Percentiles rank a stretch among this genome's conserved stretches.
phyloP scores from a whole-genome alignment of 2,329 filamentous ascomycete species.

The Dactylonectria estremocensis region DNA sequence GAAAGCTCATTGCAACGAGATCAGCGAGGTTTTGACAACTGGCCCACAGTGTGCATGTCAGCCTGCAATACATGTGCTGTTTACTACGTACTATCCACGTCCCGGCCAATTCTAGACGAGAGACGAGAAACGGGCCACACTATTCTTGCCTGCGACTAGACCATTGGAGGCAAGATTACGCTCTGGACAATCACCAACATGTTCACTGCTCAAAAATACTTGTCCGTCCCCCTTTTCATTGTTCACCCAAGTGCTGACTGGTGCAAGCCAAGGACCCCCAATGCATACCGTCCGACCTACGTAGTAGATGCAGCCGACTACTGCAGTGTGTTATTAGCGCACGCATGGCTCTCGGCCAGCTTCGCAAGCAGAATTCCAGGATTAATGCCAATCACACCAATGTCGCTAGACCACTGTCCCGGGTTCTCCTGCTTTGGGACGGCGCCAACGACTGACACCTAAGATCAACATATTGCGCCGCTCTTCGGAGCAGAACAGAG shows the following conservation, averaged over 20 bases:
- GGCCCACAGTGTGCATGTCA: constrained; percentile 21
- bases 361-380: constrained; percentile 39
- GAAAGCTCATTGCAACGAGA: constrained; percentile 2
- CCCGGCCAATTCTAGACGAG: constrained; percentile 38
- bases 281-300: constrained; percentile 36
- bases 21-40: constrained; percentile 14
- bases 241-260: constrained; percentile 23
- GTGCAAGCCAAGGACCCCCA: constrained; percentile 35
- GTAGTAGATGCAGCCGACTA: constrained; percentile 47
- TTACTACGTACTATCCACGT: constrained; percentile 13
- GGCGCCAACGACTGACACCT: constrained; percentile 1
- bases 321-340: constrained; percentile 45
- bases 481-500: constrained; percentile 14
- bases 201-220: constrained; percentile 3
- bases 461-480: constrained; percentile 13
- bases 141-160: constrained; percentile 27
- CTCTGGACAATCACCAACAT: constrained; percentile 30
- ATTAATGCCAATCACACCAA: constrained; percentile 29
- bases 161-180: constrained; percentile 23
- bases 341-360: constrained; percentile 33
- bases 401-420: constrained; percentile 21
- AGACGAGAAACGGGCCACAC: constrained; percentile 28
- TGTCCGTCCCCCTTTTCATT: constrained; percentile 38
- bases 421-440: constrained; percentile 13
- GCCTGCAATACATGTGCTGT: constrained; percentile 16